These are phyloP conservation scores for Medicago truncatula DNA, from an alignment of 306 rosid species.

Conservation along the genomic window MtrunA17r5.0-ANR NC_053049.1:30606501-30607000, in stretches of 20 bases:
- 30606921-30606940: slow-evolving; percentile 65
- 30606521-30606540: background rate
- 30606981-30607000: slow-evolving; percentile 52
- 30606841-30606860: slow-evolving; percentile 40
- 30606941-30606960: slow-evolving; percentile 64
- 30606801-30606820: slow-evolving; percentile 20
- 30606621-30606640: background rate
- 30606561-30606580: slow-evolving; percentile 7
- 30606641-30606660: slow-evolving; percentile 23
- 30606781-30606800: slow-evolving; percentile 9
- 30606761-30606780: slow-evolving; percentile 45
- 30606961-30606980: slow-evolving; percentile 63
- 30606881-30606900: slow-evolving; percentile 56
- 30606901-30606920: slow-evolving; percentile 56
- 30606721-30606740: slow-evolving; percentile 65
- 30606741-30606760: slow-evolving; percentile 80
- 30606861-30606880: slow-evolving; percentile 72
- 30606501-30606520: background rate
- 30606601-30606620: slow-evolving; percentile 1
- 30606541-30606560: slow-evolving; percentile 23
- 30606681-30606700: slow-evolving; percentile 58
- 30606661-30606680: slow-evolving; percentile 42
- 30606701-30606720: slow-evolving; percentile 63
- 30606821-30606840: background rate
- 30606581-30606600: background rate